Percentiles rank a stretch among this genome's conserved stretches.
Conservation (phyloP, 257 asterid genomes). For the Salvia miltiorrhiza region DNA sequence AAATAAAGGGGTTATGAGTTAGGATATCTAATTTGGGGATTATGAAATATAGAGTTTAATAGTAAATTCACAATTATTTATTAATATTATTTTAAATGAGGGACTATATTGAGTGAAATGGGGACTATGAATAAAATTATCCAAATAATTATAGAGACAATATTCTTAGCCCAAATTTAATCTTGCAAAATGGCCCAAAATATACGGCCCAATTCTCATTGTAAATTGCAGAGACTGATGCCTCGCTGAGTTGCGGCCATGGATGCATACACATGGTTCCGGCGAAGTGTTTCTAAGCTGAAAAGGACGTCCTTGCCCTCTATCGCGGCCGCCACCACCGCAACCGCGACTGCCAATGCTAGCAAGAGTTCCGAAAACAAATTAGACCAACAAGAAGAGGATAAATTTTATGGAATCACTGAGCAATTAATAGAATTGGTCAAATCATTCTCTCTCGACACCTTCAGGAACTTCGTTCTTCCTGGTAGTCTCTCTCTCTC, state of each 20-base stretch:
- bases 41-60: no score
- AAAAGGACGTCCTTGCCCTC: slow-evolving; percentile 34
- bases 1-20: no score
- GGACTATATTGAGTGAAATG: no score
- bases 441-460: slow-evolving; percentile 65
- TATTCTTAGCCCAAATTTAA: background rate
- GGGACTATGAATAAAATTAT: no score
- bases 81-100: no score
- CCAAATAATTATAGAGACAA: background rate
- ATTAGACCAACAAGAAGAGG: slow-evolving; percentile 29
- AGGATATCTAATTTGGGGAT: no score
- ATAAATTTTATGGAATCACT: slow-evolving; percentile 59
- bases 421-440: slow-evolving; percentile 55
- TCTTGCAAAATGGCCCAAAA: background rate
- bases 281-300: slow-evolving; percentile 54
- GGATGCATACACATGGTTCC: slow-evolving; percentile 71
- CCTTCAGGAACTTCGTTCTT: slow-evolving; percentile 60
- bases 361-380: slow-evolving; percentile 5
- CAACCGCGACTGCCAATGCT: background rate
- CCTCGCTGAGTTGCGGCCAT: slow-evolving; percentile 24
- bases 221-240: background rate
- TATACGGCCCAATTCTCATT: background rate
- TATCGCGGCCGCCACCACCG: slow-evolving; percentile 5
- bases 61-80: no score
- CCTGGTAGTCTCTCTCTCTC: slow-evolving; percentile 35